Conservation (phyloP, 2,329 filamentous ascomycete genomes). For the Fusarium sp. region DNA sequence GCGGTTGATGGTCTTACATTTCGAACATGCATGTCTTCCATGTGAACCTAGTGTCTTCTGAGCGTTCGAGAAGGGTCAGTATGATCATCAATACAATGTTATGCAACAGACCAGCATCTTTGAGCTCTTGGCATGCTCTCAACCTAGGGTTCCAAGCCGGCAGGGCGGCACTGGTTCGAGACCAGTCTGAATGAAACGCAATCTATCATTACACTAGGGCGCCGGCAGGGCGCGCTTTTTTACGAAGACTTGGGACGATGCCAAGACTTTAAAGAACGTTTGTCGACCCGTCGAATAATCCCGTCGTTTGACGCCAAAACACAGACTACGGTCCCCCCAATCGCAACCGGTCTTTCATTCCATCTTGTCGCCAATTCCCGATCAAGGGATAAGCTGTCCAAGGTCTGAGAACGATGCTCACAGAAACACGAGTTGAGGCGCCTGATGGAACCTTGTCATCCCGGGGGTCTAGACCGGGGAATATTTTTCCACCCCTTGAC, state of each 20-base stretch:
- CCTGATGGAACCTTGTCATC: not conserved
- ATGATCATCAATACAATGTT: not conserved
- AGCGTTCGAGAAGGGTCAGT: not conserved
- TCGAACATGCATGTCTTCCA: not conserved
- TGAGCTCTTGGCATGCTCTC: not conserved
- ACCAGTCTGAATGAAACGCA: not conserved
- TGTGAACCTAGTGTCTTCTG: not conserved
- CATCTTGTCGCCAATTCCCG: not conserved
- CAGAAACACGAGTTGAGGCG: not conserved
- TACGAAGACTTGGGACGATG: conserved; percentile 12
- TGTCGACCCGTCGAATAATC: not conserved
- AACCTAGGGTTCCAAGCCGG: not conserved
- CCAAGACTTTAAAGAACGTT: conserved; percentile 1
- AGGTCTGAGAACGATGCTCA: not conserved
- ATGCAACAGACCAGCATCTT: not conserved
- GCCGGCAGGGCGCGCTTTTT: not conserved
- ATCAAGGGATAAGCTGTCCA: not conserved
- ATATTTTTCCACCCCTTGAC: conserved; percentile 6
- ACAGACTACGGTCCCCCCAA: not conserved
- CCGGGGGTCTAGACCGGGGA: not conserved
- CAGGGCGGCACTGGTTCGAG: not conserved
- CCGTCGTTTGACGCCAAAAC: not conserved
- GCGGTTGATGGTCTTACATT: not conserved
- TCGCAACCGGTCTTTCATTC: not conserved
- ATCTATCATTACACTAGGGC: not conserved